These are phyloP conservation scores for Lasiosphaeria hispida DNA, from an alignment of 495 filamentous ascomycete genomes.

Conservation along the genomic window DNA sequence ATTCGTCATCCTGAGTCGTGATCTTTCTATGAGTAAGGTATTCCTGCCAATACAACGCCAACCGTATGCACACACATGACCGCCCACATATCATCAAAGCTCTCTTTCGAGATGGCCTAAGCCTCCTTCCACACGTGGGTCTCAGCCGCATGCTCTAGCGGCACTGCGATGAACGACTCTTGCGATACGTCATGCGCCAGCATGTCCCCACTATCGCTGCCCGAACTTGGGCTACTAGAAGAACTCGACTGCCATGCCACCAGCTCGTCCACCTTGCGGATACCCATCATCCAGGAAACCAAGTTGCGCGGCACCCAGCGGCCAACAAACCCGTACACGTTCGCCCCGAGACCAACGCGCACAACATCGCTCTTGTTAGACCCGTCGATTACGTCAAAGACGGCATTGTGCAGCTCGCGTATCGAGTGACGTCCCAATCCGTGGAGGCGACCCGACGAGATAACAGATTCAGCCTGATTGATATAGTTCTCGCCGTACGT, in stretches of 20 bases:
- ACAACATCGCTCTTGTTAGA: slow-evolving; percentile 51
- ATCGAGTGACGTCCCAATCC: slow-evolving; percentile 62
- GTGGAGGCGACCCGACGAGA: slow-evolving; percentile 42
- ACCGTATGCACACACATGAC: not conserved
- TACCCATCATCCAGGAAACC: slow-evolving; percentile 87
- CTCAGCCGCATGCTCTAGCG: slow-evolving; percentile 32
- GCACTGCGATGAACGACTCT: slow-evolving; percentile 30
- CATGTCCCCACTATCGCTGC: slow-evolving; percentile 9
- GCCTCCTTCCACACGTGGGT: slow-evolving; percentile 41
- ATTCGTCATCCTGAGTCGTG: slow-evolving; percentile 5
- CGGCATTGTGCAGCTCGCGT: slow-evolving; percentile 73
- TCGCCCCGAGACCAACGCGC: slow-evolving; percentile 76
- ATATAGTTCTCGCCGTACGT: slow-evolving; percentile 58
- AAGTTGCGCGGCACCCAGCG: slow-evolving; percentile 74
- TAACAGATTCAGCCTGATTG: slow-evolving; percentile 45
- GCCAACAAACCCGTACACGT: slow-evolving; percentile 82
- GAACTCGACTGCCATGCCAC: slow-evolving; percentile 39
- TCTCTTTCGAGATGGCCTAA: not conserved
- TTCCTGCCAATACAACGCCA: slow-evolving; percentile 5
- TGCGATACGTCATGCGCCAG: not conserved
- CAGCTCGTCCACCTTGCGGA: slow-evolving; percentile 52
- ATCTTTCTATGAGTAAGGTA: slow-evolving; percentile 2
- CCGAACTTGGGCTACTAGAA: slow-evolving; percentile 27
- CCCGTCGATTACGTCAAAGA: slow-evolving; percentile 77
- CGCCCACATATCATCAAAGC: not conserved